Conservation (phyloP, 331 rosid genomes). For the Prunus yedoensis region DNA sequence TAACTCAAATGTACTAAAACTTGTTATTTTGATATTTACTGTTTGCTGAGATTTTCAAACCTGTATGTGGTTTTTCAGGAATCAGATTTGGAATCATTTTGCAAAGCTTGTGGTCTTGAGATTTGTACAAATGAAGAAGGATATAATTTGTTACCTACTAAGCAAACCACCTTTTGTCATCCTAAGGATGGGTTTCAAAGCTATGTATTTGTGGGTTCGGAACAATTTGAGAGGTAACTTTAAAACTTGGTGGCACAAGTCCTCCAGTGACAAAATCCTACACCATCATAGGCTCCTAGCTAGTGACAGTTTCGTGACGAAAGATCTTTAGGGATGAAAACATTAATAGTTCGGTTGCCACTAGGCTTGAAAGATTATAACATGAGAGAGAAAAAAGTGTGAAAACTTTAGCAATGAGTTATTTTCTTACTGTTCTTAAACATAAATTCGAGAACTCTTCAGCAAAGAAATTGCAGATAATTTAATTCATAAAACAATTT, state of each 20-base stretch:
- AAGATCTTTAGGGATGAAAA: too few species aligned
- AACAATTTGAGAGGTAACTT: slow-evolving; percentile 37
- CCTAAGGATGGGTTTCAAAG: slow-evolving; percentile 59
- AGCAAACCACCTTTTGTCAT: slow-evolving; percentile 62
- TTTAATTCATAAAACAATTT: too few species aligned
- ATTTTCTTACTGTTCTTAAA: too few species aligned
- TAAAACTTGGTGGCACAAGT: background rate
- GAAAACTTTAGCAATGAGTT: too few species aligned
- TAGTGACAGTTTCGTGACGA: background rate
- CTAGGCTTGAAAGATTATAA: too few species aligned
- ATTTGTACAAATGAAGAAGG: slow-evolving; percentile 62
- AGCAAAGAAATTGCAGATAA: too few species aligned
- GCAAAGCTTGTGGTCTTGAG: slow-evolving; percentile 70
- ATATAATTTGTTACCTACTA: slow-evolving; percentile 56
- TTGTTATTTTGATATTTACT: background rate
- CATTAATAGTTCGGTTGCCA: too few species aligned
- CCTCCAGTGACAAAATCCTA: background rate
- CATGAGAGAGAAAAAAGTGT: too few species aligned
- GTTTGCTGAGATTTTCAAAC: slow-evolving; percentile 11
- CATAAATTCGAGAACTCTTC: too few species aligned
- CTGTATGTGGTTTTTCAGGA: slow-evolving; percentile 37
- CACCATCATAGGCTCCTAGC: background rate
- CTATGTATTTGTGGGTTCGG: slow-evolving; percentile 55
- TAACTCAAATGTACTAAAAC: background rate
- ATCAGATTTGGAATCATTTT: slow-evolving; percentile 64